Percentiles rank a stretch among this genome's conserved stretches.
These are phyloP conservation scores for Mycena leptocephala DNA, from an alignment of 768 basidiomycete genomes.

Conservation along the genomic window DNA sequence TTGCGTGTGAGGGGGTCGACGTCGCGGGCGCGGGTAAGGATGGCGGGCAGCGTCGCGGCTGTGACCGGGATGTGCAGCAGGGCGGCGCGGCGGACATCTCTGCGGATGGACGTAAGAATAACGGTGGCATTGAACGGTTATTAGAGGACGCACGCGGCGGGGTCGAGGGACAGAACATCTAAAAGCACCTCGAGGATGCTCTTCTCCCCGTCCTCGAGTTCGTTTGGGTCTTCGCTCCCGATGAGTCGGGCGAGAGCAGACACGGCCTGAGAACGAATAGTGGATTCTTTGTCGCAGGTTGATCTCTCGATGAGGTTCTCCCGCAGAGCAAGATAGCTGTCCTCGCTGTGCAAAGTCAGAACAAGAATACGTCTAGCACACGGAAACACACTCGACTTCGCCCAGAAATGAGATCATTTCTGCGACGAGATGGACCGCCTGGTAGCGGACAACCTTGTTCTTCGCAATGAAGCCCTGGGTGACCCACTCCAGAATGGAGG, in stretches of 20 bases:
- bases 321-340: slow-evolving; percentile 81
- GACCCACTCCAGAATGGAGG: slow-evolving; percentile 79
- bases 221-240: slow-evolving; percentile 76
- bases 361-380: neutral
- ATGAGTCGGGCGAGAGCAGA: slow-evolving; percentile 87
- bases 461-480: slow-evolving; percentile 90
- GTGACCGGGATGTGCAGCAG: slow-evolving; percentile 83
- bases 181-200: slow-evolving; percentile 78
- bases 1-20: slow-evolving; percentile 86
- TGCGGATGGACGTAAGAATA: slow-evolving; percentile 28
- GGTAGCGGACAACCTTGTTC: slow-evolving; percentile 91
- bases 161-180: slow-evolving; percentile 80
- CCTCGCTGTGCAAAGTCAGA: slow-evolving; percentile 72
- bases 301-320: slow-evolving; percentile 79
- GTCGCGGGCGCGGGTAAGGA: slow-evolving; percentile 90
- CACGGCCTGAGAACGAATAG: slow-evolving; percentile 89
- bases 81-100: slow-evolving; percentile 94
- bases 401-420: slow-evolving; percentile 90
- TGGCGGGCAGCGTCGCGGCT: slow-evolving; percentile 70
- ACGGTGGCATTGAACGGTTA: neutral
- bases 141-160: slow-evolving; percentile 67
- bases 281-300: slow-evolving; percentile 86
- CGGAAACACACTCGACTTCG: slow-evolving; percentile 84
- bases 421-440: slow-evolving; percentile 86
- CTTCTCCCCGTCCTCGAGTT: slow-evolving; percentile 63